Percentiles rank a stretch among this genome's conserved stretches.
phyloP scores from a whole-genome alignment of 306 rosid genomes.

The Trifolium subterraneum region DNA sequence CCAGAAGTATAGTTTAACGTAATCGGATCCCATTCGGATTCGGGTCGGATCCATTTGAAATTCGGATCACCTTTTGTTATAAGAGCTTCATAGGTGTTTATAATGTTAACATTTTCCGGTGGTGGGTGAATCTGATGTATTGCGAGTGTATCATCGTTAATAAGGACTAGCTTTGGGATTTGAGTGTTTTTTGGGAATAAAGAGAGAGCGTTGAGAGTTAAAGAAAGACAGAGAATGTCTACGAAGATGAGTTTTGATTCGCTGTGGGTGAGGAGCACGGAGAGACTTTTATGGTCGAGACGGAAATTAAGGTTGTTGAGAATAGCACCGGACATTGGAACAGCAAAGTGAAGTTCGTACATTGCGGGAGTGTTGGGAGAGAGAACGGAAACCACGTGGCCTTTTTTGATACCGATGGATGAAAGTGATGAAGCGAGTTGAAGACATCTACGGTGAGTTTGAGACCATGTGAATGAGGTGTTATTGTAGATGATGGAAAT shows the following conservation, averaged over 20 bases:
- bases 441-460: slow-evolving; percentile 70
- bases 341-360: slow-evolving; percentile 82
- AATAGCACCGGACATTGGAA: slow-evolving; percentile 74
- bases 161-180: slow-evolving; percentile 60
- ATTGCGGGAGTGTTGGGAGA: slow-evolving; percentile 68
- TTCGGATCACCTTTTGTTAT: slow-evolving; percentile 55
- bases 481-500: slow-evolving; percentile 49
- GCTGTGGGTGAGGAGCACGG: slow-evolving; percentile 66
- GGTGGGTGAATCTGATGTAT: not conserved
- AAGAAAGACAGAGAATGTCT: slow-evolving; percentile 35
- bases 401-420: slow-evolving; percentile 37
- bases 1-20: slow-evolving; percentile 78
- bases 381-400: slow-evolving; percentile 66
- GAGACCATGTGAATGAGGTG: slow-evolving; percentile 63
- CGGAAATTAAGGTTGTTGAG: slow-evolving; percentile 71
- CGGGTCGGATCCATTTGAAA: slow-evolving; percentile 62
- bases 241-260: slow-evolving; percentile 73
- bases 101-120: not conserved
- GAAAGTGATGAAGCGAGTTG: slow-evolving; percentile 64
- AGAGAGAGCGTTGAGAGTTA: slow-evolving; percentile 50
- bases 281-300: slow-evolving; percentile 60
- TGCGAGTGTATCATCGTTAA: slow-evolving; percentile 42
- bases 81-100: slow-evolving; percentile 51
- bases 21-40: slow-evolving; percentile 76
- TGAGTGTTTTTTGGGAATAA: slow-evolving; percentile 42